Base-by-base conservation (phyloP, 805 yeast genomes). In the Yamadazyma ubonensis region DNA sequence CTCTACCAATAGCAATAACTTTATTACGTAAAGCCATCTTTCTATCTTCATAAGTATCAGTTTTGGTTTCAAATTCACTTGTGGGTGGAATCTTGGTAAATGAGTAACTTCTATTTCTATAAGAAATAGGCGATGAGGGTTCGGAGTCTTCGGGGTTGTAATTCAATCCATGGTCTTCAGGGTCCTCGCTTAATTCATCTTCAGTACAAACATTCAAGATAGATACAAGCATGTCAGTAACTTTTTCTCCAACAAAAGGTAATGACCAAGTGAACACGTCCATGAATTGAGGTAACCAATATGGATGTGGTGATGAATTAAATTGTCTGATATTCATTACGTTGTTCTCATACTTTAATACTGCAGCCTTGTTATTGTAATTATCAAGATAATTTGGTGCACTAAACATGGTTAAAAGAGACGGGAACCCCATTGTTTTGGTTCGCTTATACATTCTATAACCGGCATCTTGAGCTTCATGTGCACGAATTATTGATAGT, bases 381-480 rank as follows among this genome's bases (percentile, higher is more conserved):
- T 84, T 80, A 52, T 91, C 98, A 55, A 90, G 72, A 63, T 91
- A 91, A 61, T 91, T 91, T 4, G 98, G 99, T 0, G 98, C 98
- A 35, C 95, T 83, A 64, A 91, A 91, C 67, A 91, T 79, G 3
- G 98, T 89, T 59, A 91, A 76, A 27, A 91, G 73, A 5, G 91
- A 79, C 1, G 97, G 98, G 58, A 91, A 91, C 9, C 95, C 95
- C 55, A 89, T 81, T 3, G 85, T 73, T 45, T 78, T 76, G 1
- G 96, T 86, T 49, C 86, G 79, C 52, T 83, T 84, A 65, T 91
- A 91, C 87, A 93, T 93, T 58, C 96, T 71, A 63, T 90, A 91
- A 26, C 99, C 99, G 7, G 93, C 90, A 61, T 91, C 97, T 63
- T 91, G 99, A 1, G 97, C 97, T 65, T 91, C 97, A 61, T 91